Conservation (phyloP, 176 grass and related monocot species). For the Carex cristatella region DNA sequence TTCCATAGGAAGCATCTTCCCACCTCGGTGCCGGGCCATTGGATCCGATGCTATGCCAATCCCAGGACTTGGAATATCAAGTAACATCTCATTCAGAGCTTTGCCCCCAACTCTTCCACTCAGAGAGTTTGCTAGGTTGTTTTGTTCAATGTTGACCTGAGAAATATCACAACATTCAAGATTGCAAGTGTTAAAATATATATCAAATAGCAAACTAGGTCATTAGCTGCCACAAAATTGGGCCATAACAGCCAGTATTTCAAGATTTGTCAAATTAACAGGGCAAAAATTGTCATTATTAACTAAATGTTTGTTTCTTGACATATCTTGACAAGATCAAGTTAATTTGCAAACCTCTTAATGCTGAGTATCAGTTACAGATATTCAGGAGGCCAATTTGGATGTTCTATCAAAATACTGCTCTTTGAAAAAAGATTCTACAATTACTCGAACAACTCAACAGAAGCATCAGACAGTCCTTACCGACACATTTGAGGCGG, state of each 20-base stretch:
- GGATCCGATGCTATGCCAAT: slow-evolving; percentile 77
- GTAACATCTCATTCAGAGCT: slow-evolving; percentile 2
- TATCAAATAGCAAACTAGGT: background rate
- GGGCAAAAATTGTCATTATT: background rate
- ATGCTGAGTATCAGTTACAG: background rate
- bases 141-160: background rate
- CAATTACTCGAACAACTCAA: background rate
- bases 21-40: slow-evolving; percentile 57
- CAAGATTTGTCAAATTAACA: background rate
- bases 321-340: background rate
- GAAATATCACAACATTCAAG: background rate
- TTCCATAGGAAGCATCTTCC: slow-evolving; percentile 68
- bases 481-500: slow-evolving; percentile 64
- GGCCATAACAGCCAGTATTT: background rate
- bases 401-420: background rate
- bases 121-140: background rate
- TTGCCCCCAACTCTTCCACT: background rate
- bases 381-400: background rate
- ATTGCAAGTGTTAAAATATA: background rate
- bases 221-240: background rate
- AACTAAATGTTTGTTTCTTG: background rate
- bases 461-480: slow-evolving; percentile 24
- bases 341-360: background rate
- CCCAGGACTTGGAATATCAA: slow-evolving; percentile 21
- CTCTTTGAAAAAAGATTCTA: background rate